A percentile compares a stretch with the other conserved stretches of the same genome.
phyloP scores from a whole-genome alignment of 768 basidiomycete species.

The Phaffia australis region DNA sequence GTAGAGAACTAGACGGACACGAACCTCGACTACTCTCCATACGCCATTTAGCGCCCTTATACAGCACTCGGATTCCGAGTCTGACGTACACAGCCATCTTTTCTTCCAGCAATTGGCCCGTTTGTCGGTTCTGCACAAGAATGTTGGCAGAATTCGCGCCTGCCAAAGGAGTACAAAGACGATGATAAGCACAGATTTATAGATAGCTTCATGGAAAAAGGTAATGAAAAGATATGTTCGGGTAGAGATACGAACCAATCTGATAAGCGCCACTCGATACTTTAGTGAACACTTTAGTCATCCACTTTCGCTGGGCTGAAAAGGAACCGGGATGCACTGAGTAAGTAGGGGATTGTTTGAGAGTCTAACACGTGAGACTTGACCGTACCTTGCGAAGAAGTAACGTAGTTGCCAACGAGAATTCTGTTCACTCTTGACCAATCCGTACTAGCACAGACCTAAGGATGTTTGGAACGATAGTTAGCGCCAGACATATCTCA shows the following conservation, averaged over 20 bases:
- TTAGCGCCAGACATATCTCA: background rate
- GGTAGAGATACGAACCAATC: too few species aligned
- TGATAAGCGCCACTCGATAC: background rate
- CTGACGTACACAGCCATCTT: slow-evolving; percentile 95
- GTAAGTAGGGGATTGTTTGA: background rate
- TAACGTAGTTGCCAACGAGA: slow-evolving; percentile 88
- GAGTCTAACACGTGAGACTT: too few species aligned
- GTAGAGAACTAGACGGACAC: background rate
- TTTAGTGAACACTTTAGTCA: slow-evolving; percentile 66
- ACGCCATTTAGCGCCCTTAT: slow-evolving; percentile 71
- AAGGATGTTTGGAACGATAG: background rate
- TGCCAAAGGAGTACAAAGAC: slow-evolving; percentile 62
- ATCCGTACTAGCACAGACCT: slow-evolving; percentile 80
- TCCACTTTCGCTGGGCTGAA: slow-evolving; percentile 96
- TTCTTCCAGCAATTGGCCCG: slow-evolving; percentile 88
- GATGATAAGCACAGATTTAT: background rate
- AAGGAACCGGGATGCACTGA: slow-evolving; percentile 33
- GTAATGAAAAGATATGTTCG: slow-evolving; percentile 46
- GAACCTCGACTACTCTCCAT: slow-evolving; percentile 82
- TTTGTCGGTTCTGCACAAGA: slow-evolving; percentile 74
- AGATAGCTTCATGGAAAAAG: background rate
- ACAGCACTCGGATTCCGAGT: slow-evolving; percentile 80
- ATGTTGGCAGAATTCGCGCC: slow-evolving; percentile 98
- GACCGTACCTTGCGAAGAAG: slow-evolving; percentile 41
- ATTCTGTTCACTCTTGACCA: slow-evolving; percentile 82